Evolutionary conservation across 2,329 filamentous ascomycete genomes (phyloP), one percentile per base, ranked within the genome.

Genomic region (Xylaria sp.): DNA sequence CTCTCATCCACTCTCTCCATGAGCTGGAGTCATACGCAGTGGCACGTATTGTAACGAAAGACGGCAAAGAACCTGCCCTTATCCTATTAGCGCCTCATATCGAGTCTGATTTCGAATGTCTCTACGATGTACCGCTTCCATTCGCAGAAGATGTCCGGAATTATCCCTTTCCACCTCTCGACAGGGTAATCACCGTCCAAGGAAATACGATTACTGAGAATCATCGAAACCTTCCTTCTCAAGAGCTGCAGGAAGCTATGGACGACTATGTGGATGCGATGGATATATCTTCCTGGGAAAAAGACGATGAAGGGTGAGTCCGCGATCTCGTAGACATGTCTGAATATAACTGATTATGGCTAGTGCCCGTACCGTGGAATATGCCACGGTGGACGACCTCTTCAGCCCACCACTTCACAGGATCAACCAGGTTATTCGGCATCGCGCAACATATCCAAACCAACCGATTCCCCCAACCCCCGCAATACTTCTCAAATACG

Each of bases 151-250:
- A 99, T 73, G 83, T 97, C 50, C 87, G 95, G 37, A 84, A 84
- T n/a, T 98, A 97, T 75, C 90, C 89, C 61, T 99, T 99, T 69
- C 93, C 95, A 5, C 92, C 94, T 0, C 80, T 99, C 11, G 94
- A 97, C 74, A 90, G 87, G 65, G 90, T 98, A 28, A 80, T 97
- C 63, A 97, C 94, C 0, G 84, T 96, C n/a, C 92, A 89, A 11
- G 94, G 94, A 0, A 91, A 92, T 67, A 84, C 86, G 8, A 80
- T 97, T 51, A 91, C 86, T 11, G 88, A 94, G 70, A 94, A 93
- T 86, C 72, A 99, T 68, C 89, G 92, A 37, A 89, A 96, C 63
- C 81, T 99, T 1, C 95, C 95, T 0, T 89, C 82, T 9, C 83
- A 91, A 2, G 87, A 91, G 33, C 82, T 99, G 23, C 84, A 87